These are phyloP conservation scores for Aspergillus sp. DNA, from an alignment of 2,329 filamentous ascomycete genomes.

Conservation along the genomic window DNA sequence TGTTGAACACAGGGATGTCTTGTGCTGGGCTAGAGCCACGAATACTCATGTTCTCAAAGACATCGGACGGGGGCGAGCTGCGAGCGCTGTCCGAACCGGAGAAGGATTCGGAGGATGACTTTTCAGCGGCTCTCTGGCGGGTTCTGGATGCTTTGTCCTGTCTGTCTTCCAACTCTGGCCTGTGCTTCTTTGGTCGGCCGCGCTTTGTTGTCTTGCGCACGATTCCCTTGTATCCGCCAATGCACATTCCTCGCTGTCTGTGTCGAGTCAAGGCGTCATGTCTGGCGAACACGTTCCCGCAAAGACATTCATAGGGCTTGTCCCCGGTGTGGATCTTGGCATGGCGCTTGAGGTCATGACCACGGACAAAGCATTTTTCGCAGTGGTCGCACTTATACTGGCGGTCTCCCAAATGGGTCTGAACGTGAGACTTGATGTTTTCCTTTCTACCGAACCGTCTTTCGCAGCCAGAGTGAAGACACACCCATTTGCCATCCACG, in stretches of 20 bases:
- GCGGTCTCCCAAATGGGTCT: conserved; percentile 93
- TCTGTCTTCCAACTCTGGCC: conserved; percentile 56
- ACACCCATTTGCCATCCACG: conserved; percentile 73
- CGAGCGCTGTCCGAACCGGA: conserved; percentile 36
- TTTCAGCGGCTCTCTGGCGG: conserved; percentile 38
- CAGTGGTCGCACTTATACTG: conserved; percentile 93
- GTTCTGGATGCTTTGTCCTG: conserved; percentile 54
- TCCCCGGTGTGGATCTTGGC: conserved; percentile 95
- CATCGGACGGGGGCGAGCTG: conserved; percentile 39
- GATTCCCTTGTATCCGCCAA: conserved; percentile 83
- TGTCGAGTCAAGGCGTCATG: conserved; percentile 94
- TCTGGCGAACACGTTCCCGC: conserved; percentile 88
- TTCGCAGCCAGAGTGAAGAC: conserved; percentile 70
- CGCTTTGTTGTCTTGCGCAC: conserved; percentile 64
- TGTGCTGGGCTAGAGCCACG: conserved; percentile 29
- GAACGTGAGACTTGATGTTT: conserved; percentile 97
- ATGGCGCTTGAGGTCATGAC: conserved; percentile 95
- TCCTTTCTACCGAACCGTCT: conserved; percentile 96
- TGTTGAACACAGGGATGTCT: conserved; percentile 23
- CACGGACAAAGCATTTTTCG: conserved; percentile 91
- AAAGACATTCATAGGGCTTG: conserved; percentile 92
- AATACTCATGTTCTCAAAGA: conserved; percentile 36
- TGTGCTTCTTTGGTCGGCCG: conserved; percentile 59
- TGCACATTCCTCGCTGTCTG: conserved; percentile 92
- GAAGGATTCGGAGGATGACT: conserved; percentile 28